phyloP scores from a whole-genome alignment of 352 stramenopile genomes.

The Phytophthora rubi region DNA sequence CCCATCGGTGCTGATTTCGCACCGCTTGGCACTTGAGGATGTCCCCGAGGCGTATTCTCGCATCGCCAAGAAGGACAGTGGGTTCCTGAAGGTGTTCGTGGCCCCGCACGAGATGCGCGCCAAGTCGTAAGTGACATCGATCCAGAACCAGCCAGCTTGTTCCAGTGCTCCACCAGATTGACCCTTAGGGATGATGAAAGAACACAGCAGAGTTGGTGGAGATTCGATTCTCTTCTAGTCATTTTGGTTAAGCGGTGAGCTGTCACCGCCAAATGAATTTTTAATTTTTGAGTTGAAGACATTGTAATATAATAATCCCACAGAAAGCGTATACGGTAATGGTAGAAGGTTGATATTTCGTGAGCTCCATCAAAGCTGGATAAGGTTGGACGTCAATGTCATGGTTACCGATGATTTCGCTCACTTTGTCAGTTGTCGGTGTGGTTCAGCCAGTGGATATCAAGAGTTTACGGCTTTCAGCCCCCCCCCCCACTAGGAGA shows the following conservation, averaged over 20 bases:
- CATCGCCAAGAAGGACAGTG: conserved; percentile 64
- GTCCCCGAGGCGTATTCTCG: conserved; percentile 57
- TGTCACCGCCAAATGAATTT: background rate
- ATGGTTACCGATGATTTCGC: too few species aligned
- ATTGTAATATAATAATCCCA: too few species aligned
- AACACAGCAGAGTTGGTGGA: background rate
- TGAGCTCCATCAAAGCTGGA: too few species aligned
- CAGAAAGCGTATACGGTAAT: too few species aligned
- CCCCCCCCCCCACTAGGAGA: too few species aligned
- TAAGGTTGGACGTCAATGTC: too few species aligned
- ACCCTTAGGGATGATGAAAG: background rate
- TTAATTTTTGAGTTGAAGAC: background rate
- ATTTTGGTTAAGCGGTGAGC: background rate
- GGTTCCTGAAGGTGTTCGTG: conserved; percentile 69
- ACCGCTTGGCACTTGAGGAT: conserved; percentile 62
- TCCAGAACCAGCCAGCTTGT: background rate
- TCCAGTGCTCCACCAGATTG: background rate
- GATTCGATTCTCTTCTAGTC: background rate
- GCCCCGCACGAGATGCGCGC: conserved; percentile 47
- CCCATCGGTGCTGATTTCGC: conserved; percentile 58
- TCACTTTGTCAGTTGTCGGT: too few species aligned
- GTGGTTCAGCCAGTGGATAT: too few species aligned
- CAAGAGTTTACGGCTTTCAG: too few species aligned
- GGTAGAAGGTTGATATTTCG: too few species aligned
- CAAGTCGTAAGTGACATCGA: conserved; percentile 32